Percentiles rank a stretch among this genome's conserved stretches.
phyloP scores from a whole-genome alignment of 208 protist species.

The Leishmania amazonensis region DNA sequence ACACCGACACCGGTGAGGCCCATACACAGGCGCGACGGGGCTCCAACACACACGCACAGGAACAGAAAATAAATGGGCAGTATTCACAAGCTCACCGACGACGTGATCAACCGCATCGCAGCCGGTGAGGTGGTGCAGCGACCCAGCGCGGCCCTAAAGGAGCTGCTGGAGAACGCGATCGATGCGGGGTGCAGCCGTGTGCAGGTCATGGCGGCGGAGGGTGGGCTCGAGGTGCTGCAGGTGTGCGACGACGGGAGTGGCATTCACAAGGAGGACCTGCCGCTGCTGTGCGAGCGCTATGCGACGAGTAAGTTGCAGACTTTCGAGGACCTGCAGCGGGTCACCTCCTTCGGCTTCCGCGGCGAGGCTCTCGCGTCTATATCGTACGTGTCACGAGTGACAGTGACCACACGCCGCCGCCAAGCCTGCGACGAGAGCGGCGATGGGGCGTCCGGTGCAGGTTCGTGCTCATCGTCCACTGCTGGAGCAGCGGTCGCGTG shows the following conservation, averaged over 20 bases:
- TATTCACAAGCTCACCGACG: conserved; percentile 92
- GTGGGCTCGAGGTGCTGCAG: conserved; percentile 96
- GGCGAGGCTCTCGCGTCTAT: conserved; percentile 91
- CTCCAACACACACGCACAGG: neutral
- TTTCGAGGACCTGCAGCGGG: conserved; percentile 88
- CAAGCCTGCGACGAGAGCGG: neutral
- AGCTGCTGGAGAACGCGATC: conserved; percentile 98
- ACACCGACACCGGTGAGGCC: neutral
- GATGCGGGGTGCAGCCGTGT: conserved; percentile 95
- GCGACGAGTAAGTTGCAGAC: conserved; percentile 93
- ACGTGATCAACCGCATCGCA: conserved; percentile 97
- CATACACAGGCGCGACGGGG: neutral
- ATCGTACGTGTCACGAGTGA: conserved; percentile 83
- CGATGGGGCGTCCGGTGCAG: neutral
- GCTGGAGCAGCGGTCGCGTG: conserved; percentile 40
- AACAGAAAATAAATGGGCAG: conserved; percentile 23
- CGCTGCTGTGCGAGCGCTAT: conserved; percentile 97
- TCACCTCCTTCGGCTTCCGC: conserved; percentile 93
- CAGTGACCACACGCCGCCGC: conserved; percentile 63
- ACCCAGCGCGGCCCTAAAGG: conserved; percentile 98
- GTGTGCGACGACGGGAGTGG: conserved; percentile 98
- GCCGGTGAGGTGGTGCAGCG: conserved; percentile 98
- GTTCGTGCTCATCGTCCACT: neutral
- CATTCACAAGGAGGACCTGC: conserved; percentile 95
- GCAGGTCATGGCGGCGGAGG: conserved; percentile 87